Conservation (phyloP, 176 grass and related monocot species). For the Cocos nucifera region DNA sequence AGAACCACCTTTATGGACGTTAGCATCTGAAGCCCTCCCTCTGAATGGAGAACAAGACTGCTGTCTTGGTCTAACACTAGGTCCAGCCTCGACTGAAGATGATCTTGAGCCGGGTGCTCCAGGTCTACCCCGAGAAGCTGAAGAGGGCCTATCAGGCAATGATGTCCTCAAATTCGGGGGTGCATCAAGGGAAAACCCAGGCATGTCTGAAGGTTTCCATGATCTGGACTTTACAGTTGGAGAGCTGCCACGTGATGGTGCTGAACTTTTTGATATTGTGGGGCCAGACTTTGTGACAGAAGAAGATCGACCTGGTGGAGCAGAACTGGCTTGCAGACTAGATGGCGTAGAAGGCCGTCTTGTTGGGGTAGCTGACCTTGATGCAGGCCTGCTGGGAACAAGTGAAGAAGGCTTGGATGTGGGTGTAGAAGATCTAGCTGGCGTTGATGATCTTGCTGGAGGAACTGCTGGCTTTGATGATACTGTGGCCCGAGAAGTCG, state of each 20-base stretch:
- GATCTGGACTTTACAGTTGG: slow-evolving; percentile 77
- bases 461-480: slow-evolving; percentile 39
- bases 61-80: slow-evolving; percentile 48
- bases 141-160: slow-evolving; percentile 71
- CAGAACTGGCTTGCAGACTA: slow-evolving; percentile 28
- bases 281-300: slow-evolving; percentile 37
- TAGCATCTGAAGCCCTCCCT: slow-evolving; percentile 63
- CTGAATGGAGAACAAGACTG: slow-evolving; percentile 94
- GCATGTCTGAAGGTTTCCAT: slow-evolving; percentile 87
- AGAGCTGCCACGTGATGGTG: slow-evolving; percentile 54
- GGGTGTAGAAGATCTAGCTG: slow-evolving; percentile 76
- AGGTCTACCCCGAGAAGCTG: slow-evolving; percentile 78
- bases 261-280: slow-evolving; percentile 33
- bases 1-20: slow-evolving; percentile 35
- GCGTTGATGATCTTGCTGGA: slow-evolving; percentile 48
- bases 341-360: slow-evolving; percentile 40
- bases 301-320: slow-evolving; percentile 38
- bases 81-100: slow-evolving; percentile 76
- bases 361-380: slow-evolving; percentile 54
- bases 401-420: slow-evolving; percentile 48
- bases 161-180: slow-evolving; percentile 81
- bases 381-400: slow-evolving; percentile 50
- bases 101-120: slow-evolving; percentile 79
- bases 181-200: slow-evolving; percentile 68
- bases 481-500: slow-evolving; percentile 53